Evolutionary conservation across 1,139 yeast species (phyloP), one percentile per base, ranked within the genome.

Genomic region (Pichia terricola): DNA sequence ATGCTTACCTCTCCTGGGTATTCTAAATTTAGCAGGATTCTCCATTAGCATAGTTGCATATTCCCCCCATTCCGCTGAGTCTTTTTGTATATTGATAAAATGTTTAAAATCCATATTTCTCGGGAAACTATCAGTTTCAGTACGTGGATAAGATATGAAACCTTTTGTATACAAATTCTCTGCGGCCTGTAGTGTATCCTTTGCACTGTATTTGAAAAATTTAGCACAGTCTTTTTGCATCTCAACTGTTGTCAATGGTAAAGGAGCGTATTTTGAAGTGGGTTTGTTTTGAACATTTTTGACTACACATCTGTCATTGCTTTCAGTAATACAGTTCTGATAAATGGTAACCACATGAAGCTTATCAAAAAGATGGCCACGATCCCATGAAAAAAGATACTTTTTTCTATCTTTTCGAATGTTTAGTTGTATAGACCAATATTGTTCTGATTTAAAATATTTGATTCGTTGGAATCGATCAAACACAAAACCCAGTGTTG

Each of bases 401-500:
- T 67, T 49, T 41, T 60, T 59, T 31, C 64, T 65, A 2, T 64
- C 68, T 50, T 70, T 75, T 42, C 66, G 65, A 3, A 77, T 66
- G 11, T 72, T 72, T 1, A 85, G 61, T 30, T 72, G 71, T 3
- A 94, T 66, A 52, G 65, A 70, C 97, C 97, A 94, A 58, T 86
- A 89, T 26, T 73, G 73, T 58, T 94, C 97, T 0, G 86, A 74
- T 4, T 72, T 66, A 60, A 91, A 91, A 49, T 69, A 68, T 57
- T 77, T 73, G 28, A 84, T 86, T 45, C 96, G 68, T 49, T 79
- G 79, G 60, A 81, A 88, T 48, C 98, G 67, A 59, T 94, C 98
- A n/a, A 91, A 97, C 1, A 94, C 89, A 63, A 94, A 94, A 3
- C 98, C 97, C 43, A 94, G 67, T 0, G 98, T 91, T 1, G 99